Base-by-base conservation (phyloP, 345 rosid species). In the Gossypium thurberi region DNA sequence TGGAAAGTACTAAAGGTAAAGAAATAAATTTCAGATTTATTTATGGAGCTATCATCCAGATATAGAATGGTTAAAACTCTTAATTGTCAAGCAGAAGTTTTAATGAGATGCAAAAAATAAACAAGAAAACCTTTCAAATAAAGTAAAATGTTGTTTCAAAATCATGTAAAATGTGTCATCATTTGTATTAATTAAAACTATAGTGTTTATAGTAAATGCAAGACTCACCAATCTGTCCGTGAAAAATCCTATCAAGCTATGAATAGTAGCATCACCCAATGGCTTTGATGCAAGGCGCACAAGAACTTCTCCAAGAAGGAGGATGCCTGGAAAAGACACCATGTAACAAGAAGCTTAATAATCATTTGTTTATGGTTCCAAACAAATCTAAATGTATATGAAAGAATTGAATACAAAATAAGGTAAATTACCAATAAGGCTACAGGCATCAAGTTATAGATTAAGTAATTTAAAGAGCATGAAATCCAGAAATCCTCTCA, bases 291-390 rank as follows among this genome's bases (percentile, higher is more conserved):
- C 82, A 44, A 95, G 83, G 78, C 10, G 17, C 44, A 73, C 37
- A 47, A 95, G 89, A 55, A 83, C 77, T 84, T 92, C 96, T 26
- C 89, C 97, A 74, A 95, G 87, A 44, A 92, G 89, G 79, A 95
- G 91, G 58, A 86, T 81, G 74, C 98, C 98, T 94, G 69, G 56
- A 42, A 83, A 50, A 51, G 43, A 73, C 23, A 53, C 17, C 21
- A 65, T 28, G 58, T 69, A 59, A 53, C 40, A 58, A 52, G 64
- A 72, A 65, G 21, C 58, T 46, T 53, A 61, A 15, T 47, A 44
- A 28, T 59, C 2, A 10, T 47, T 59, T 12, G 21, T 23, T 25
- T 65, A 13, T 26, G 17, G 46, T 6, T 3, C 13, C 10, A 47
- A 26, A 17, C 18, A 25, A 62, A 17, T 14, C 17, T 44, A 59